Percentiles rank a stretch among this genome's conserved stretches.
phyloP scores from a whole-genome alignment of 1,284 basidiomycete species.

The Taiwanofungus camphoratus region DNA sequence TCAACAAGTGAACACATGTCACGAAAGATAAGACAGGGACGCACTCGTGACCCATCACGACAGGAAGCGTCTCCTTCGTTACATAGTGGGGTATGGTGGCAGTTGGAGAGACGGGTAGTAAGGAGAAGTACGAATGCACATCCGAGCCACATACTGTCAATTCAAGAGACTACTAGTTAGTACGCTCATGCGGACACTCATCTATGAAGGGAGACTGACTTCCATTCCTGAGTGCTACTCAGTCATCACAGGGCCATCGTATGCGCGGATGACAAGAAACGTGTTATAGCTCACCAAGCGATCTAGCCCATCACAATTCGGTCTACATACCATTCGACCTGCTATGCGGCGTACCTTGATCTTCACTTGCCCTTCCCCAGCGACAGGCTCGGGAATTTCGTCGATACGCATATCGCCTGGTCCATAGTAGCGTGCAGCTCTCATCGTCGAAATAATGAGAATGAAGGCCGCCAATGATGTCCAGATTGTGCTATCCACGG shows the following conservation, averaged over 20 bases:
- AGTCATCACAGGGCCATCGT: neutral
- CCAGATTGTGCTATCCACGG: no score
- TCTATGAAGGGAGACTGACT: slow-evolving; percentile 7
- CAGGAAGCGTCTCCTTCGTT: slow-evolving; percentile 24
- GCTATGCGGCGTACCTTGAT: slow-evolving; percentile 27
- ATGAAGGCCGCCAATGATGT: no score
- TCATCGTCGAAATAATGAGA: no score
- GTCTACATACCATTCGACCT: no score
- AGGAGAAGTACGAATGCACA: slow-evolving; percentile 23
- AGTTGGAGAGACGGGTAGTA: slow-evolving; percentile 16
- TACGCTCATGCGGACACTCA: neutral
- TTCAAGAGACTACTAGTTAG: neutral
- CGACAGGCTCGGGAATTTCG: slow-evolving; percentile 23
- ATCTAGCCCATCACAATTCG: no score
- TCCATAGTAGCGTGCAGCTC: slow-evolving; percentile 28
- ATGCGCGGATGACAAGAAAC: neutral
- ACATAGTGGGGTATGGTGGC: slow-evolving; percentile 20
- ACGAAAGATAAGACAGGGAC: neutral
- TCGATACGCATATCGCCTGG: slow-evolving; percentile 29
- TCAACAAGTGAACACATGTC: neutral
- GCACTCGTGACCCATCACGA: slow-evolving; percentile 30
- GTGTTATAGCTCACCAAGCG: slow-evolving; percentile 10
- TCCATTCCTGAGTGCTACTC: slow-evolving; percentile 11
- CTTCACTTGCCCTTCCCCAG: slow-evolving; percentile 20
- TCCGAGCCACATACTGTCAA: slow-evolving; percentile 22